These are phyloP conservation scores for Stereum hirsutum DNA, from an alignment of 1,284 basidiomycete species.

Conservation along the genomic window DNA sequence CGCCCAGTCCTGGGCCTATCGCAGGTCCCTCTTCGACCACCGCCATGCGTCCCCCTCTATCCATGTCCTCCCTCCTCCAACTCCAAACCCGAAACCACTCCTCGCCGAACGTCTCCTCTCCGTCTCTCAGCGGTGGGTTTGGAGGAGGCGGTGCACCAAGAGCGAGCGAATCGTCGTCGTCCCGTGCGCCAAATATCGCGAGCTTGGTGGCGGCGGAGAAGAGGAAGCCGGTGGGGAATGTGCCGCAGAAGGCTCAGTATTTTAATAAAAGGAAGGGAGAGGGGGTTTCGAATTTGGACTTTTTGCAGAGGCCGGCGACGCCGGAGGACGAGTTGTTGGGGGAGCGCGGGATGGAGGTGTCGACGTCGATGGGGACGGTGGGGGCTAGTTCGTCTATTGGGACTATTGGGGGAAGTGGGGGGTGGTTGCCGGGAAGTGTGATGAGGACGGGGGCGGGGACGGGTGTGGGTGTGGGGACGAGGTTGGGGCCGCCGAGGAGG, in stretches of 20 bases:
- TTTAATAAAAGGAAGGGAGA: slow-evolving; percentile 11
- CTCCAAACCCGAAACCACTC: slow-evolving; percentile 27
- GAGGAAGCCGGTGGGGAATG: slow-evolving; percentile 21
- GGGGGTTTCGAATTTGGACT: slow-evolving; percentile 10
- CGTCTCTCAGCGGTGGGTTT: slow-evolving; percentile 14
- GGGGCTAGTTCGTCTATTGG: not conserved
- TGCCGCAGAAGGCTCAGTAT: slow-evolving; percentile 7
- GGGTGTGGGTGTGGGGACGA: slow-evolving; percentile 13
- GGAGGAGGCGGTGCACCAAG: too few relatives aligned
- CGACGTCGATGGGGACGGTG: slow-evolving; percentile 14
- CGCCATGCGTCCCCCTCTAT: not conserved
- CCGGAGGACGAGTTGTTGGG: too few relatives aligned
- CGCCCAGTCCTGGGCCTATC: slow-evolving; percentile 9
- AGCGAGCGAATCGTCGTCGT: too few relatives aligned
- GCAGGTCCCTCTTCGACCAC: not conserved
- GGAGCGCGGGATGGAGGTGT: slow-evolving; percentile 6
- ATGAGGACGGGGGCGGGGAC: not conserved
- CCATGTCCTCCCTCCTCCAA: slow-evolving; percentile 5
- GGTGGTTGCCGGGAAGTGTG: too few relatives aligned
- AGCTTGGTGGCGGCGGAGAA: slow-evolving; percentile 14
- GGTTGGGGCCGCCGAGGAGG: slow-evolving; percentile 10
- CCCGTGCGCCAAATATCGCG: slow-evolving; percentile 12
- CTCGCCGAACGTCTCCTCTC: slow-evolving; percentile 22
- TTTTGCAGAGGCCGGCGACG: slow-evolving; percentile 6
- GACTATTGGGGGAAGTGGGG: too few relatives aligned